Evolutionary conservation across 441 rosid genomes (phyloP).

Genomic region (Gossypium schwendimanii): DNA sequence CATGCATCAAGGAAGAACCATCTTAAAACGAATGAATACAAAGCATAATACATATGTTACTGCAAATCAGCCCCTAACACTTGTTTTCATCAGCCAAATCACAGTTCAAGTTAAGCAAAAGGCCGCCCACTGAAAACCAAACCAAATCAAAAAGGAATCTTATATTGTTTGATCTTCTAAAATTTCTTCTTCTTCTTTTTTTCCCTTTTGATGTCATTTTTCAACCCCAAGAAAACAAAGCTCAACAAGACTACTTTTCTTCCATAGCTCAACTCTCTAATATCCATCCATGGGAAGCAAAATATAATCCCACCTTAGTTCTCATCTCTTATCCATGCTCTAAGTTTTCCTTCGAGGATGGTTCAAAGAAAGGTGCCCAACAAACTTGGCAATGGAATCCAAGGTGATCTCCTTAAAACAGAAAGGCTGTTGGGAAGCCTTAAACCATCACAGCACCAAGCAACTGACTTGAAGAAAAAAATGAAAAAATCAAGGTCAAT

Average conservation of each 20-base stretch:
- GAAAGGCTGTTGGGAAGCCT: constrained; percentile 40
- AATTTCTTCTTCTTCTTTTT: not conserved
- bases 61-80: constrained; percentile 27
- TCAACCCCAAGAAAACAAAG: not conserved
- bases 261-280: constrained; percentile 22
- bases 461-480: constrained; percentile 59
- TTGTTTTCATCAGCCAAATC: constrained; percentile 13
- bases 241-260: constrained; percentile 16
- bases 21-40: not conserved
- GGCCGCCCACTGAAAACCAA: constrained; percentile 14
- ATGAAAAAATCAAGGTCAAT: constrained; percentile 60
- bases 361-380: constrained; percentile 59
- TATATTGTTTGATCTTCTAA: constrained; percentile 14
- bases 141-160: constrained; percentile 18
- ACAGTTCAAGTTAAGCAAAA: constrained; percentile 9
- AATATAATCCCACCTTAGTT: not conserved
- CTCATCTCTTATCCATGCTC: constrained; percentile 19
- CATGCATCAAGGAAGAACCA: not conserved
- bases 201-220: not conserved
- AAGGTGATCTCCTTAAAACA: constrained; percentile 38
- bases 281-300: constrained; percentile 27
- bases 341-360: constrained; percentile 42
- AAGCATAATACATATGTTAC: not conserved
- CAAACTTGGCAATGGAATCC: constrained; percentile 38
- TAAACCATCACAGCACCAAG: constrained; percentile 37